Evolutionary conservation across 164 flowering plant genomes (phyloP).

Genomic region (Chloranthus sessilifolius): DNA sequence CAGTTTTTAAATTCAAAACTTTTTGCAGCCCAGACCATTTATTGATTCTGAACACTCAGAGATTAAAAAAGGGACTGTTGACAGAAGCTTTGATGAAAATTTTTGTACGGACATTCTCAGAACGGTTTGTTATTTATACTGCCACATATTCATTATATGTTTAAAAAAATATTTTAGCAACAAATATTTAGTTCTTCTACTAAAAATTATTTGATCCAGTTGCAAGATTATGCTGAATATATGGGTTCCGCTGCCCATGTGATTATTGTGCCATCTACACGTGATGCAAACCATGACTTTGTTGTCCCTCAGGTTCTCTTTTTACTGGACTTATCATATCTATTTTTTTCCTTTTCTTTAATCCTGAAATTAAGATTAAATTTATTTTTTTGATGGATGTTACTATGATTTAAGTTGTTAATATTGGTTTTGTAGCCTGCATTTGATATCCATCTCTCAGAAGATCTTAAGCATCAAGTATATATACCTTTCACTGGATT

Average conservation of each 20-base stretch:
- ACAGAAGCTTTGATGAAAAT: slow-evolving; percentile 67
- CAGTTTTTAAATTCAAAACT: not conserved
- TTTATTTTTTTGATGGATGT: too few relatives aligned
- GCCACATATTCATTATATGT: not conserved
- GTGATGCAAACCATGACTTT: slow-evolving; percentile 91
- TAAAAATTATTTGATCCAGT: slow-evolving; percentile 31
- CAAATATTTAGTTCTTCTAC: slow-evolving; percentile 1
- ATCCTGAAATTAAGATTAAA: too few relatives aligned
- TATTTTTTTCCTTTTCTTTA: too few relatives aligned
- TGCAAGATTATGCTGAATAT: slow-evolving; percentile 77
- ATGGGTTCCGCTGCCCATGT: slow-evolving; percentile 80
- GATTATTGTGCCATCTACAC: slow-evolving; percentile 77
- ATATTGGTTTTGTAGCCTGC: slow-evolving; percentile 23
- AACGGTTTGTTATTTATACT: slow-evolving; percentile 45
- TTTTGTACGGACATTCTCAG: slow-evolving; percentile 62
- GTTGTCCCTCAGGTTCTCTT: slow-evolving; percentile 90
- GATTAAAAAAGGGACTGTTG: slow-evolving; percentile 58
- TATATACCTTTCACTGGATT: not conserved
- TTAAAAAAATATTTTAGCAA: not conserved
- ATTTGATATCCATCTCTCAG: slow-evolving; percentile 43
- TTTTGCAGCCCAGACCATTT: slow-evolving; percentile 88
- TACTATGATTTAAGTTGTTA: too few relatives aligned
- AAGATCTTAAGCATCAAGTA: slow-evolving; percentile 65
- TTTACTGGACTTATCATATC: not conserved
- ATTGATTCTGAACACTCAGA: slow-evolving; percentile 95